phyloP scores from a whole-genome alignment of 306 rosid species.

The Castanospermum australe region DNA sequence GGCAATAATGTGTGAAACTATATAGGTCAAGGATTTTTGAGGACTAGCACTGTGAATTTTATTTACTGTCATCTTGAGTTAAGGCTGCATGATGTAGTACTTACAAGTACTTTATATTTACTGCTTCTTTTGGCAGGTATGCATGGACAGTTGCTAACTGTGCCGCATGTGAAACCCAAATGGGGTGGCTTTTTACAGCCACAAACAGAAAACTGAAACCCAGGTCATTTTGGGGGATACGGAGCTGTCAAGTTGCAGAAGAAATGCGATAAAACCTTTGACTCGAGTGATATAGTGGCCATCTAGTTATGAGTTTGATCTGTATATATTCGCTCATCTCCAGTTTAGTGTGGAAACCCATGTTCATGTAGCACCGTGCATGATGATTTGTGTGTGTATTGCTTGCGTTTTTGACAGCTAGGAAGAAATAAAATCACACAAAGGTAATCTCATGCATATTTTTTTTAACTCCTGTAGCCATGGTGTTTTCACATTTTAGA shows the following conservation, averaged over 20 bases:
- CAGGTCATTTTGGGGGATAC: conserved; percentile 73
- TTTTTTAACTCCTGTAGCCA: neutral
- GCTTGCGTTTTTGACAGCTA: neutral
- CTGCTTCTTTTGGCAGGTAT: conserved; percentile 47
- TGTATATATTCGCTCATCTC: neutral
- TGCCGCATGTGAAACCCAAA: conserved; percentile 69
- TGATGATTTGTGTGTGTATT: neutral
- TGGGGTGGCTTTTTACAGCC: conserved; percentile 88
- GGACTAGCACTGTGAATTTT: neutral
- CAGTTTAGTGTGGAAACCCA: neutral
- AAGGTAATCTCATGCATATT: neutral
- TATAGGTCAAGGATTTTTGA: neutral
- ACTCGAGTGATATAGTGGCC: neutral
- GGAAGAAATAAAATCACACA: neutral
- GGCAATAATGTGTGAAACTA: neutral
- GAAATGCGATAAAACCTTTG: conserved; percentile 30
- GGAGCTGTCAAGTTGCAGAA: conserved; percentile 70
- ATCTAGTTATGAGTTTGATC: neutral
- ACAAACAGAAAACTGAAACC: conserved; percentile 72
- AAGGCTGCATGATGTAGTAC: neutral
- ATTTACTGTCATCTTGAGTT: neutral
- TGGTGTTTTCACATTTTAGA: neutral
- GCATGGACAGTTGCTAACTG: conserved; percentile 75
- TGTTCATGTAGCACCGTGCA: neutral
- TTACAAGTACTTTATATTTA: neutral